Evolutionary conservation across 1,284 basidiomycete genomes (phyloP).

Genomic region (Heliocybe sulcata): DNA sequence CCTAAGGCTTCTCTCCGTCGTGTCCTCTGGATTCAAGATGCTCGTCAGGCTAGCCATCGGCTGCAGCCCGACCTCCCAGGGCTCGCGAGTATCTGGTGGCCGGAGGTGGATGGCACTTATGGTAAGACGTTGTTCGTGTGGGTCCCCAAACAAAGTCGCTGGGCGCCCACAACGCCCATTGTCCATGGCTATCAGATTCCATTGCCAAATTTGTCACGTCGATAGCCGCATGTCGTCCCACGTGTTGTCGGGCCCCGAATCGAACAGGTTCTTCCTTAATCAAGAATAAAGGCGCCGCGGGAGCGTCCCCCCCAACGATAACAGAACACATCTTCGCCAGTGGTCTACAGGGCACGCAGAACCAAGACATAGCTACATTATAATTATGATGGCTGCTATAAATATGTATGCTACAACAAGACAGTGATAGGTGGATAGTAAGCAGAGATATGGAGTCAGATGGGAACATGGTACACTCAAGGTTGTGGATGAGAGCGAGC

Average conservation of each 20-base stretch:
- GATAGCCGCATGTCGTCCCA: background rate
- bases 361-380: background rate
- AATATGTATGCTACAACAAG: background rate
- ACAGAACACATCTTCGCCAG: background rate
- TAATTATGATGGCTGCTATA: background rate
- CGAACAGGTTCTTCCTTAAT: background rate
- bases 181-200: slow-evolving; percentile 1
- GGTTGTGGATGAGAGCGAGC: background rate
- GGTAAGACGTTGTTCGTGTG: slow-evolving; percentile 1
- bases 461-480: background rate
- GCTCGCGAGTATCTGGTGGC: background rate
- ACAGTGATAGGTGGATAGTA: background rate
- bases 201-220: background rate
- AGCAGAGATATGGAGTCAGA: background rate
- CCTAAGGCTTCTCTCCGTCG: background rate
- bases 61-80: background rate
- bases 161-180: background rate
- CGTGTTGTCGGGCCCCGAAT: background rate
- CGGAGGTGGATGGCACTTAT: slow-evolving; percentile 1
- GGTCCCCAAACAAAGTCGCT: slow-evolving; percentile 2
- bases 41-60: background rate
- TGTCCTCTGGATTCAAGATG: background rate
- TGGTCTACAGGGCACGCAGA: no score
- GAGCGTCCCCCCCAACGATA: background rate
- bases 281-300: background rate